phyloP scores from a whole-genome alignment of 1,284 basidiomycete genomes.

The Schizophyllum amplum region DNA sequence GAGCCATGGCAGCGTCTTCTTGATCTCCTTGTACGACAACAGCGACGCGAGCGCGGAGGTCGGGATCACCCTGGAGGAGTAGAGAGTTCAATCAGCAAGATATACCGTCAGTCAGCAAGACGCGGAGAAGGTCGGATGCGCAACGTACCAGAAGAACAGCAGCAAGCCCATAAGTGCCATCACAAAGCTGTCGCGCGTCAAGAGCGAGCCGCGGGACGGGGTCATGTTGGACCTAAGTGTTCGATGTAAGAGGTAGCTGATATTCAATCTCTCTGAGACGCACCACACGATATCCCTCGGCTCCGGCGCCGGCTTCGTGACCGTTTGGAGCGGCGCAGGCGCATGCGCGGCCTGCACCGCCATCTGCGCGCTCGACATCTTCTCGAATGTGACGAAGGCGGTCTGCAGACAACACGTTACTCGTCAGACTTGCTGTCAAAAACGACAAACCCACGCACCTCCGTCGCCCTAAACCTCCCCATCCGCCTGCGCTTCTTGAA shows the following conservation, averaged over 20 bases:
- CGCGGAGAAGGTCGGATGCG: neutral
- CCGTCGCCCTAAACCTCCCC: slow-evolving; percentile 72
- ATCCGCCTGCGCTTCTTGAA: slow-evolving; percentile 59
- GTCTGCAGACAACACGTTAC: neutral
- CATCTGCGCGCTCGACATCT: slow-evolving; percentile 90
- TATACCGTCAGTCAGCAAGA: neutral
- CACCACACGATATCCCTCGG: slow-evolving; percentile 93
- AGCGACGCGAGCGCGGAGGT: slow-evolving; percentile 80
- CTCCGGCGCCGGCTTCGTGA: slow-evolving; percentile 80
- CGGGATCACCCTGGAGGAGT: slow-evolving; percentile 47
- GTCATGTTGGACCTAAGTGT: slow-evolving; percentile 50
- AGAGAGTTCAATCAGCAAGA: neutral
- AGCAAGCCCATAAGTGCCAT: slow-evolving; percentile 60
- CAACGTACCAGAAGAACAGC: slow-evolving; percentile 69
- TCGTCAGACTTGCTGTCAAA: no score
- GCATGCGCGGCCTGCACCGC: slow-evolving; percentile 84
- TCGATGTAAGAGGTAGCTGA: no score
- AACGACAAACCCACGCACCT: slow-evolving; percentile 26
- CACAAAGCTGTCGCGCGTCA: slow-evolving; percentile 64
- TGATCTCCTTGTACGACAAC: slow-evolving; percentile 88
- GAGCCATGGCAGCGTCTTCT: slow-evolving; percentile 83
- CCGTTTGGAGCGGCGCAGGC: slow-evolving; percentile 55
- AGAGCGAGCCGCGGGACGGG: slow-evolving; percentile 46
- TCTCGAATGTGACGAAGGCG: slow-evolving; percentile 97
- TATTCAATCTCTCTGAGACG: no score